Base-by-base conservation (phyloP, 2,329 filamentous ascomycete species). In the Fusarium secorum region DNA sequence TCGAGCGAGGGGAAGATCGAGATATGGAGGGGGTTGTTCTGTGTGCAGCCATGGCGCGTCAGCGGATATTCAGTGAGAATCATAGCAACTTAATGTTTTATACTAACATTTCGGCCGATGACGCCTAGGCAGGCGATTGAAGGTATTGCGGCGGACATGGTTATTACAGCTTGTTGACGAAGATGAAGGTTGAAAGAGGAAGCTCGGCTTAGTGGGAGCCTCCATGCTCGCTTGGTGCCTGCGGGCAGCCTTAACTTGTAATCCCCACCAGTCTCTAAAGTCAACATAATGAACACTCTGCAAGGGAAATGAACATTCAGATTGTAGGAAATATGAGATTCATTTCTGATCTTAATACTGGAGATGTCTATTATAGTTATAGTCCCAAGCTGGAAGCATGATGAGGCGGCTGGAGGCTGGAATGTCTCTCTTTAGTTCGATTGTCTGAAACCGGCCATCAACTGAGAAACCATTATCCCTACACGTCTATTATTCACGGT, bases 21-120 rank as follows among this genome's bases (percentile, higher is more conserved):
- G 76, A 97, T 93, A 83, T 98, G 95, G 72, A 98, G 91, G 64
- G 95, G 96, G 79, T 98, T 97, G 84, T 98, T 97, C 95, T 98
- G 78, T 98, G 78, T 64, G 35, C 70, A 36, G 38, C 32, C 36
- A 39, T 10, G 33, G n/a, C 14, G 20, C 32, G 22, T 41, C 24
- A 57, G 60, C 46, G 14, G 55, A 28, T 18, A 24, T 36, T 26
- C 38, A 48, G 41, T 39, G 52, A 20, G 45, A 26, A 13, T 17
- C 8, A 33, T 33, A n/a, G 33, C 13, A 36, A n/a, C 13, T 26
- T n/a, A 28, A 41, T 17, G 41, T 30, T 45, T 38, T 53, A 42
- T 36, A 79, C 86, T 75, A 86, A 97, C 95, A 81, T 97, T 92
- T 83, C 96, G 94, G 74, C 96, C 95, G 76, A 99, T 97, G 56